Evolutionary conservation across 371 early-diverging fungal species (phyloP).

Genomic region (Mucor piriformis): DNA sequence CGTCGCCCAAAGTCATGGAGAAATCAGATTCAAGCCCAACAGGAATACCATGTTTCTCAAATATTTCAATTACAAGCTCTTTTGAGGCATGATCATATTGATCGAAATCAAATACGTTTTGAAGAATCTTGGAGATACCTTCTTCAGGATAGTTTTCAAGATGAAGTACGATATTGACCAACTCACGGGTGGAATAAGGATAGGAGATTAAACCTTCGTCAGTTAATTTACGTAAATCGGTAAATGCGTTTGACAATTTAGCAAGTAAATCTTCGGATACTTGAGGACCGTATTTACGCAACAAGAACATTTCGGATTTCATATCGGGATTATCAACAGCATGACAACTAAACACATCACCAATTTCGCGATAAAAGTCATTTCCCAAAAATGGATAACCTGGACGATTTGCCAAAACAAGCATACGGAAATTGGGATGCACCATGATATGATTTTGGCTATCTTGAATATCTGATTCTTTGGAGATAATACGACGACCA

Average conservation of each 20-base stretch:
- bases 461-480: slow-evolving; percentile 47
- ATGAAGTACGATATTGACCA: slow-evolving; percentile 81
- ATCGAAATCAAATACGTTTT: slow-evolving; percentile 88
- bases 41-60: slow-evolving; percentile 82
- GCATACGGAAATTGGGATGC: slow-evolving; percentile 80
- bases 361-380: slow-evolving; percentile 85
- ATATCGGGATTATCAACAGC: slow-evolving; percentile 84
- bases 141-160: slow-evolving; percentile 77
- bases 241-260: slow-evolving; percentile 74
- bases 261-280: slow-evolving; percentile 68
- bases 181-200: slow-evolving; percentile 87
- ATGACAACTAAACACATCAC: slow-evolving; percentile 79
- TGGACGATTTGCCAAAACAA: slow-evolving; percentile 88
- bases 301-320: slow-evolving; percentile 73
- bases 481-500: slow-evolving; percentile 76
- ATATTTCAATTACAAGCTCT: slow-evolving; percentile 70
- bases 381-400: slow-evolving; percentile 80
- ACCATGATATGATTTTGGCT: slow-evolving; percentile 56
- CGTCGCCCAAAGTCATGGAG: slow-evolving; percentile 64
- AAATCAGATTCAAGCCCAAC: slow-evolving; percentile 76
- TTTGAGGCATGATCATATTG: slow-evolving; percentile 70
- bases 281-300: slow-evolving; percentile 75
- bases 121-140: slow-evolving; percentile 72
- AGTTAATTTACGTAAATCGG: slow-evolving; percentile 72
- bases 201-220: slow-evolving; percentile 82